phyloP scores from a whole-genome alignment of 176 grass and related monocot genomes.

The Triticum timopheevii region DNA sequence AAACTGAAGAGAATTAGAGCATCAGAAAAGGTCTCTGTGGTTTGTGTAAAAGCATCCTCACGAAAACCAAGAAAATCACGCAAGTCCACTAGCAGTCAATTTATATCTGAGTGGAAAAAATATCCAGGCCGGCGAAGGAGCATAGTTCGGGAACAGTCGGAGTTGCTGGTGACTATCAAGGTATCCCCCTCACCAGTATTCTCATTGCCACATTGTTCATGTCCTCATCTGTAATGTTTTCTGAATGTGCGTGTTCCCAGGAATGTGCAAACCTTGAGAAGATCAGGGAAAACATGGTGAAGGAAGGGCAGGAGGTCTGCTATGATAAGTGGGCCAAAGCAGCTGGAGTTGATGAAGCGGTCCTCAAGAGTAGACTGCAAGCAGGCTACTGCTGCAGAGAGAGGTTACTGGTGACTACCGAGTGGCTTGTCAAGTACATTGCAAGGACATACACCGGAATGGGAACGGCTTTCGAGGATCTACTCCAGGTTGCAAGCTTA shows the following conservation, averaged over 20 bases:
- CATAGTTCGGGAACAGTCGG: constrained; percentile 57
- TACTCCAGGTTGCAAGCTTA: constrained; percentile 65
- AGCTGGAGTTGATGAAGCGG: constrained; percentile 57
- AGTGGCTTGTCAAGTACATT: constrained; percentile 71
- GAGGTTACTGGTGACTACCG: constrained; percentile 57
- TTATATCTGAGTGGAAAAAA: constrained; percentile 52
- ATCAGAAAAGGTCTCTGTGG: constrained; percentile 31
- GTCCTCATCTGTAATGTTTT: neutral
- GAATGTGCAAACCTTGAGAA: constrained; percentile 74
- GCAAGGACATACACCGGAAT: constrained; percentile 69
- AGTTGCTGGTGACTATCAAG: constrained; percentile 70
- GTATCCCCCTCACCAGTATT: constrained; percentile 27
- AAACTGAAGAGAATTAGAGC: constrained; percentile 62
- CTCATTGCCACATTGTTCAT: neutral
- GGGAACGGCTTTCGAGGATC: constrained; percentile 74
- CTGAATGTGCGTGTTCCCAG: constrained; percentile 18
- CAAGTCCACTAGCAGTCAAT: constrained; percentile 38
- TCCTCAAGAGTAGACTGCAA: constrained; percentile 49
- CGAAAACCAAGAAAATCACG: constrained; percentile 28
- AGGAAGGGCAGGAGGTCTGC: constrained; percentile 47
- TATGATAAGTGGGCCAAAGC: constrained; percentile 66
- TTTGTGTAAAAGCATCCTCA: constrained; percentile 1
- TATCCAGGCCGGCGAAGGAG: constrained; percentile 30
- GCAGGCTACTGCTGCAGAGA: constrained; percentile 70
- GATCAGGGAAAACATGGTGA: constrained; percentile 50